Evolutionary conservation across 176 grass and related monocot genomes (phyloP), one percentile per base, ranked within the genome.

Genomic region (Paspalum vaginatum): DNA sequence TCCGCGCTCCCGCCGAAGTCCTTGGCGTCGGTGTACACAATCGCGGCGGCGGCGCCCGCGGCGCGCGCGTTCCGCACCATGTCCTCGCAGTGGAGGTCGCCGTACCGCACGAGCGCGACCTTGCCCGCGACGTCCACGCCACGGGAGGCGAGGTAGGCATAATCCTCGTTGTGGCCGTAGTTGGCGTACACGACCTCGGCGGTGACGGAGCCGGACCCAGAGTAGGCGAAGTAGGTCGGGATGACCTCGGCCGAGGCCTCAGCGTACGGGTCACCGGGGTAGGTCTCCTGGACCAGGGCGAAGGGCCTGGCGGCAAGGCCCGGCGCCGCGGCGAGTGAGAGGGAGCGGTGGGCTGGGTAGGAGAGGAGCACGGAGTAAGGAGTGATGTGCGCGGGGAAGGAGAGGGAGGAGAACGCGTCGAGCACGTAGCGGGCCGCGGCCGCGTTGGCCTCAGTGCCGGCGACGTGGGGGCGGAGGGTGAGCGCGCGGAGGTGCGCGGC

Each of bases 221-320:
- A 85, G 81, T 95, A 98, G 74, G 95, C 90, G 76, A 89, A 91
- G 92, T 93, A 95, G 5, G 95, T 93, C 46, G 95, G 88, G 46
- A 94, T 41, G 17, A 84, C 82, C 60, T 94, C 92, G 11, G 80
- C 86, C 3, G 81, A 42, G 8, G 82, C 79, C 32, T 62, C 59
- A 32, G 86, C 83, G 63, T 86, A 93, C 9, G 92, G 92, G 42
- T 91, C 83, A 18, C 39, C 79, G 15, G 77, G 65, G 64, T 84
- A 90, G 53, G 86, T 84, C 51, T 89, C 87, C 41, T 95, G 90
- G 22, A 70, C 48, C 21, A 98, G 59, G 37, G 84, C 5, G 84
- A 98, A 98, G 4, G 56, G 7, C 13, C 38, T 72, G 20, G 81
- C 18, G 58, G 78, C 32, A 45, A 25, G 37, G 10, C 87, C 77